A percentile compares a stretch with the other conserved stretches of the same genome.
phyloP scores from a whole-genome alignment of 2,329 filamentous ascomycete species.

The Ophiostoma montium region DNA sequence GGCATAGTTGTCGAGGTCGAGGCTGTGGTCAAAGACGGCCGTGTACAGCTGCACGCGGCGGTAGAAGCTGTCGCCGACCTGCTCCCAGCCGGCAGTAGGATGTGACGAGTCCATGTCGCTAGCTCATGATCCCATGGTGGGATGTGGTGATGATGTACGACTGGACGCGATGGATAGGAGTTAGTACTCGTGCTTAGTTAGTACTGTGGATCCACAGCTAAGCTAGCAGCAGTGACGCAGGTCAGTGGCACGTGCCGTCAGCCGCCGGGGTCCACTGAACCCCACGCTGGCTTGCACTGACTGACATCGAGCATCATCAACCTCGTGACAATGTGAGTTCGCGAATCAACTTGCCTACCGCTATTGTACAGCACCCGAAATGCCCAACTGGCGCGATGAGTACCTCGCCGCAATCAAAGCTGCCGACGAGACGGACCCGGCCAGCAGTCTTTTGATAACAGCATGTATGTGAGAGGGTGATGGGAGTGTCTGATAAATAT shows the following conservation, averaged over 20 bases:
- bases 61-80: constrained; percentile 85
- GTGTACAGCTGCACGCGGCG: constrained; percentile 90
- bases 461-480: constrained; percentile 61
- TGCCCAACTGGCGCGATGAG: constrained; percentile 65
- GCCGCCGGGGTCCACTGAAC: neutral
- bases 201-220: neutral
- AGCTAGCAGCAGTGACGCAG: neutral
- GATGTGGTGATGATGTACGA: neutral
- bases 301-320: neutral
- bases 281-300: neutral
- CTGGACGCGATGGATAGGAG: neutral
- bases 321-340: neutral
- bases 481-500: too few species aligned
- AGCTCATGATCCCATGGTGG: constrained; percentile 8
- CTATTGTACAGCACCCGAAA: constrained; percentile 19
- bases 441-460: constrained; percentile 55
- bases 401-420: constrained; percentile 64
- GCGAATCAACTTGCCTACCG: too few species aligned
- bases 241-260: constrained; percentile 6
- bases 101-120: constrained; percentile 40
- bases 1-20: constrained; percentile 90
- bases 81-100: constrained; percentile 85
- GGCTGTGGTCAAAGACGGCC: constrained; percentile 78
- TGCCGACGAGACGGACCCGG: constrained; percentile 50
- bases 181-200: too few species aligned